Conservation (phyloP, 495 filamentous ascomycete species). For the Letharia columbiana region DNA sequence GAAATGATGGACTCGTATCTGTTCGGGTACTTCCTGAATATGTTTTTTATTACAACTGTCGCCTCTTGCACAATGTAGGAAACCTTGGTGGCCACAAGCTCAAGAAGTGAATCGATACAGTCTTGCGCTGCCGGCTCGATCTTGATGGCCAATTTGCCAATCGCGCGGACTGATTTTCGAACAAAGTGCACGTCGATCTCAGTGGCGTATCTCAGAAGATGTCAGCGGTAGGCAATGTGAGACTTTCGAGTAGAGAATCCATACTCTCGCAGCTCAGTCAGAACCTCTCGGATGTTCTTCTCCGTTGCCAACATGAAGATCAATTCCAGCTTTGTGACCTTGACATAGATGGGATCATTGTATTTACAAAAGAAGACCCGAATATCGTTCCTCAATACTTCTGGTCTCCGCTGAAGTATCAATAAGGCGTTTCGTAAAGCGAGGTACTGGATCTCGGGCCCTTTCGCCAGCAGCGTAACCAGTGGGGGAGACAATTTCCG, state of each 20-base stretch:
- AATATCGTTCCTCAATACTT: constrained; percentile 93
- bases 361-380: constrained; percentile 99
- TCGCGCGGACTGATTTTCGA: constrained; percentile 92
- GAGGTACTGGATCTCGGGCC: constrained; percentile 94
- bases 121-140: constrained; percentile 86
- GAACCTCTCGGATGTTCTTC: constrained; percentile 89
- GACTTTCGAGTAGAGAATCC: constrained; percentile 19
- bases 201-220: constrained; percentile 62
- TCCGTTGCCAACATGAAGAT: constrained; percentile 99
- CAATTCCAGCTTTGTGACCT: constrained; percentile 96
- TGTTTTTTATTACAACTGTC: constrained; percentile 98
- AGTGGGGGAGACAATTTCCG: constrained; percentile 91
- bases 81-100: constrained; percentile 94
- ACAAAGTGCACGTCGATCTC: constrained; percentile 99
- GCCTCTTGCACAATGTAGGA: constrained; percentile 99
- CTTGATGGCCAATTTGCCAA: constrained; percentile 97
- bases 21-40: constrained; percentile 98
- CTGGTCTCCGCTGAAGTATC: constrained; percentile 86
- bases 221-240: neutral
- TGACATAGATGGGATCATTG: constrained; percentile 99
- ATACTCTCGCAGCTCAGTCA: constrained; percentile 89
- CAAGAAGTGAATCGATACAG: constrained; percentile 88
- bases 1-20: constrained; percentile 97
- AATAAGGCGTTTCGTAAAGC: constrained; percentile 89
- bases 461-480: constrained; percentile 91